A percentile compares a stretch with the other conserved stretches of the same genome.
Evolutionary conservation across 768 basidiomycete species (phyloP).

Genomic region (Daedaleopsis nitida): DNA sequence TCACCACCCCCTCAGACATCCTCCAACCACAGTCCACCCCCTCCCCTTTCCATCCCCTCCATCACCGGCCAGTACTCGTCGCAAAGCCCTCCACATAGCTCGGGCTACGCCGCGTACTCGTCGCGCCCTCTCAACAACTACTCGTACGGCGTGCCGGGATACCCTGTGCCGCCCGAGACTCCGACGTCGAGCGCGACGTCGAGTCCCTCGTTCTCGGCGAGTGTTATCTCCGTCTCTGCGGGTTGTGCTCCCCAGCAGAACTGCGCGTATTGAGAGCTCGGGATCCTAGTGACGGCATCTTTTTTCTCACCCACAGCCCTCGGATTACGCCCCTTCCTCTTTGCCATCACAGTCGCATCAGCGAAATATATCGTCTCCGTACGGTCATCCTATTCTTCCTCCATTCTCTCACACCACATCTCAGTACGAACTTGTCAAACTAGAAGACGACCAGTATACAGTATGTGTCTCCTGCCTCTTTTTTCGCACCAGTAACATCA

Average conservation of each 20-base stretch:
- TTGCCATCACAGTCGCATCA: slow-evolving; percentile 8
- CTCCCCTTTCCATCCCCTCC: slow-evolving; percentile 26
- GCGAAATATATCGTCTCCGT: slow-evolving; percentile 13
- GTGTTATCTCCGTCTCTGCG: slow-evolving; percentile 52
- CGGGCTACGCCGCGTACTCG: slow-evolving; percentile 7
- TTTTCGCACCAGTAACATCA: background rate
- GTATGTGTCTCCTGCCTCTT: slow-evolving; percentile 19
- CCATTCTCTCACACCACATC: slow-evolving; percentile 21
- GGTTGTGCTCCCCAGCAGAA: slow-evolving; percentile 27
- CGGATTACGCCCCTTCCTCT: slow-evolving; percentile 55
- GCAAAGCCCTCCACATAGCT: slow-evolving; percentile 18
- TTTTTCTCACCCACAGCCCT: slow-evolving; percentile 53
- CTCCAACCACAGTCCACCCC: slow-evolving; percentile 31
- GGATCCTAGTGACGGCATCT: slow-evolving; percentile 59
- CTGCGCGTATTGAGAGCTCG: slow-evolving; percentile 39
- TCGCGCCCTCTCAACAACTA: slow-evolving; percentile 40
- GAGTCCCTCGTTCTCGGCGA: slow-evolving; percentile 86
- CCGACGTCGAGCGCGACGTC: slow-evolving; percentile 74
- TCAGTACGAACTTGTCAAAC: slow-evolving; percentile 55
- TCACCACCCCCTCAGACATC: background rate
- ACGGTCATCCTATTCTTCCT: slow-evolving; percentile 20
- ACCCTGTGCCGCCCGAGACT: slow-evolving; percentile 64
- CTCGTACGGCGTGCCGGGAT: slow-evolving; percentile 53
- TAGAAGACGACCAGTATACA: slow-evolving; percentile 65
- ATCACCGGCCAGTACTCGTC: slow-evolving; percentile 24